Evolutionary conservation across 1,284 basidiomycete species (phyloP), one percentile per base, ranked within the genome.

Genomic region (Termitomyces sp.): DNA sequence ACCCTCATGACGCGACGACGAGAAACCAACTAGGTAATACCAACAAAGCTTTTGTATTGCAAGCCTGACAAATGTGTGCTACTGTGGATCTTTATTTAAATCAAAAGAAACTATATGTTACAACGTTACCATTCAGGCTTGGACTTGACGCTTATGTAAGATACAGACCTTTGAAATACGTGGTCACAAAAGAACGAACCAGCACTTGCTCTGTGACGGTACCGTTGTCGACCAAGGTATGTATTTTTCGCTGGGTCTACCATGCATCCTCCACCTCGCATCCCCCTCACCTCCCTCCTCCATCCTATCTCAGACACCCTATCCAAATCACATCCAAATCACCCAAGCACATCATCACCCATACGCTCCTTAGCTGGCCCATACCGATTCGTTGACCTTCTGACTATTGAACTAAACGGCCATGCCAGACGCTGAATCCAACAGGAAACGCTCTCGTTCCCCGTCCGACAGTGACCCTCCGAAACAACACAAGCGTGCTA

Each of bases 401-500:
- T 63, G 73, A 68, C 63, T 69, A 69, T 75, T 73, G 66, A 73
- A 74, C 81, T 67, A 76, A 77, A 76, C 77, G 78, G 81, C 78
- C 70, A 88, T 88, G 84, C 82, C 84, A 86, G 87, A 86, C 78
- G 78, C 80, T 77, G 88, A 90, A 74, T 78, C 79, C 62, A 88
- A 77, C 68, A 85, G 89, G 73, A 91, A 92, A 73, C 83, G 90
- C 65, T 92, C 90, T 62, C 87, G 88, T 68, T 91, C 89, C 55
- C 85, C 88, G 55, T 90, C 88, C 65, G 88, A 91, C 74, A 80
- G 75, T 69, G 89, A 90, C 65, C 78, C 85, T 65, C 83, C 84
- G 65, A 88, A 90, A 74, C 79, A 81, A 61, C 77, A 86, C 72
- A 92, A 92, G 76, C 85, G 89, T 70, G 79, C 85, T 70, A 91